These are phyloP conservation scores for Podosphaera leucotricha DNA, from an alignment of 2,329 filamentous ascomycete genomes.

Conservation along the genomic window DNA sequence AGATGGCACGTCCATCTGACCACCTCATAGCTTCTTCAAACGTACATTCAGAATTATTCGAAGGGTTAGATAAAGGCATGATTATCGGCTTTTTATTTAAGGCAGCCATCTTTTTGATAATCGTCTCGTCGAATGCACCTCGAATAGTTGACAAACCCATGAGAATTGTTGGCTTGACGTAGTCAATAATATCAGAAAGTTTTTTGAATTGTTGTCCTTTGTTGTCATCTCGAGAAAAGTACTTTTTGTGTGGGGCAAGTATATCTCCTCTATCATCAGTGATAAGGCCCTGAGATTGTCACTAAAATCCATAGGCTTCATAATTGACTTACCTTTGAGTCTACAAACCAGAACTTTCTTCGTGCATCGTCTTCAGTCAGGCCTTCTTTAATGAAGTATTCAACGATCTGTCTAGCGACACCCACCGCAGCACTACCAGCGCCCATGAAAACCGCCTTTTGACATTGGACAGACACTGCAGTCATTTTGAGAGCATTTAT, in stretches of 20 bases:
- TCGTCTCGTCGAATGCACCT: conserved; percentile 47
- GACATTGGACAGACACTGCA: conserved; percentile 38
- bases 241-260: conserved; percentile 37
- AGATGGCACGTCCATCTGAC: conserved; percentile 53
- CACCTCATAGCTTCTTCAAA: conserved; percentile 53
- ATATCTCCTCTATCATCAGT: conserved; percentile 47
- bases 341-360: conserved; percentile 49
- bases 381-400: conserved; percentile 43
- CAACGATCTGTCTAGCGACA: conserved; percentile 64
- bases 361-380: conserved; percentile 47
- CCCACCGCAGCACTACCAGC: conserved; percentile 62
- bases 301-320: not conserved
- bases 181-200: conserved; percentile 41
- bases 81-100: conserved; percentile 48
- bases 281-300: conserved; percentile 32
- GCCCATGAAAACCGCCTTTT: conserved; percentile 55
- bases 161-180: conserved; percentile 55
- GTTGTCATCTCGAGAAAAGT: conserved; percentile 18
- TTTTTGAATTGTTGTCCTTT: conserved; percentile 25
- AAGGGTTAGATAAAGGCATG: conserved; percentile 69
- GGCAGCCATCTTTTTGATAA: conserved; percentile 51
- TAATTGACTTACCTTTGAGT: conserved; percentile 22
- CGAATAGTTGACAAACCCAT: conserved; percentile 66
- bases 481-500: conserved; percentile 50
- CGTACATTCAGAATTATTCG: conserved; percentile 56